phyloP scores from a whole-genome alignment of 148 eudicot genomes.

The Silene uniflora region DNA sequence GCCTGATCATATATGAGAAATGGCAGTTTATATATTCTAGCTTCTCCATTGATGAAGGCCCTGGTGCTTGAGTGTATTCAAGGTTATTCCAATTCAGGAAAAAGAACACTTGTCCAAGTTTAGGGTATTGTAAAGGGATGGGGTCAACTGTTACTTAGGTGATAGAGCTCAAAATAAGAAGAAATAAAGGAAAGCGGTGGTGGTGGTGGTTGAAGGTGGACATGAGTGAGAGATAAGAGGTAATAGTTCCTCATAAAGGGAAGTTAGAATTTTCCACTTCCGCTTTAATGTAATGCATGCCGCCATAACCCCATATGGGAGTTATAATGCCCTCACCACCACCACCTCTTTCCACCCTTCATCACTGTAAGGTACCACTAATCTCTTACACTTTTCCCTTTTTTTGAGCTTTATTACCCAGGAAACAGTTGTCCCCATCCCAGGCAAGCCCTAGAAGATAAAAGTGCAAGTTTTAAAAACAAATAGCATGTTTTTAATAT shows the following conservation, averaged over 20 bases:
- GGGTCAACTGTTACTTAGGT: neutral
- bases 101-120: neutral
- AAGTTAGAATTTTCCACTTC: no score
- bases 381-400: no score
- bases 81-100: neutral
- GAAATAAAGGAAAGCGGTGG: neutral
- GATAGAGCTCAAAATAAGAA: neutral
- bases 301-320: neutral
- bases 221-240: no score
- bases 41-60: neutral
- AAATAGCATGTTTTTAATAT: no score
- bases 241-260: no score
- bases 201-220: no score
- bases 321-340: neutral
- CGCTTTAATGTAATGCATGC: no score
- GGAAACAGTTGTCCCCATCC: no score
- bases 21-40: neutral
- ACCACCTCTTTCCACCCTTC: neutral
- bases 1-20: constrained; percentile 5
- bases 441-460: no score
- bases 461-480: no score
- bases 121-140: neutral
- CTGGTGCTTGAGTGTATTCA: neutral
- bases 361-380: neutral
- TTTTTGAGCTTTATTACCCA: no score